phyloP scores from a whole-genome alignment of 1,284 basidiomycete genomes.

The Salmacisia buchloeana region DNA sequence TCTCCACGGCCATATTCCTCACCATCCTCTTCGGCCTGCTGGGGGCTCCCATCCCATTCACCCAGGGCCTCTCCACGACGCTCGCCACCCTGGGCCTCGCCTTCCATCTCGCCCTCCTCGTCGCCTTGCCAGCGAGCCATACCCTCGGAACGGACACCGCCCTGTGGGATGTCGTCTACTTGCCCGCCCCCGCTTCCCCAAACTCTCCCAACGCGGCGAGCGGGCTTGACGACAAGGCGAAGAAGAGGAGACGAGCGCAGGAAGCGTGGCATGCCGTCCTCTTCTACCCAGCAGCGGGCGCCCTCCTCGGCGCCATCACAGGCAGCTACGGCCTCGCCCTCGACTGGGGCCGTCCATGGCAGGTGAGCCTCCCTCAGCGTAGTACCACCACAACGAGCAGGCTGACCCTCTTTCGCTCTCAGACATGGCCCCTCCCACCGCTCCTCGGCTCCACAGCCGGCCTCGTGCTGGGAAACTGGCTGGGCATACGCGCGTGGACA shows the following conservation, averaged over 20 bases:
- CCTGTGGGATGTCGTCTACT: not conserved
- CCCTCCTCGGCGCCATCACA: not conserved
- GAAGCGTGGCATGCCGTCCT: not conserved
- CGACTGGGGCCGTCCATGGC: slow-evolving; percentile 6
- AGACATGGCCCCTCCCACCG: not conserved
- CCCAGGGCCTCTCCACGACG: not conserved
- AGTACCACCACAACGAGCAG: not conserved
- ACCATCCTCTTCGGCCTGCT: not conserved
- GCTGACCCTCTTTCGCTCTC: not conserved
- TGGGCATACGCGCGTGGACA: not conserved
- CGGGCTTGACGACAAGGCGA: no score
- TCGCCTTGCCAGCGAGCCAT: not conserved
- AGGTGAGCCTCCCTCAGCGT: not conserved
- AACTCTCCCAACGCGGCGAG: no score
- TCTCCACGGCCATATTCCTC: not conserved
- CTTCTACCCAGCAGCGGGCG: not conserved
- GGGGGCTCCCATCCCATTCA: slow-evolving; percentile 1
- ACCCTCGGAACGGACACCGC: not conserved
- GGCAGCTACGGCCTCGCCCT: not conserved
- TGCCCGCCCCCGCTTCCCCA: no score
- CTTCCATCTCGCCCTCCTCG: slow-evolving; percentile 5
- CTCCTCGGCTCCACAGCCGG: not conserved
- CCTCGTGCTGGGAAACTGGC: not conserved
- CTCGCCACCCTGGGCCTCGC: not conserved
- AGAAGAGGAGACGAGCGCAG: no score